Percentiles rank a stretch among this genome's conserved stretches.
phyloP scores from a whole-genome alignment of 2,329 filamentous ascomycete species.

The Leptosphaerulina australis region DNA sequence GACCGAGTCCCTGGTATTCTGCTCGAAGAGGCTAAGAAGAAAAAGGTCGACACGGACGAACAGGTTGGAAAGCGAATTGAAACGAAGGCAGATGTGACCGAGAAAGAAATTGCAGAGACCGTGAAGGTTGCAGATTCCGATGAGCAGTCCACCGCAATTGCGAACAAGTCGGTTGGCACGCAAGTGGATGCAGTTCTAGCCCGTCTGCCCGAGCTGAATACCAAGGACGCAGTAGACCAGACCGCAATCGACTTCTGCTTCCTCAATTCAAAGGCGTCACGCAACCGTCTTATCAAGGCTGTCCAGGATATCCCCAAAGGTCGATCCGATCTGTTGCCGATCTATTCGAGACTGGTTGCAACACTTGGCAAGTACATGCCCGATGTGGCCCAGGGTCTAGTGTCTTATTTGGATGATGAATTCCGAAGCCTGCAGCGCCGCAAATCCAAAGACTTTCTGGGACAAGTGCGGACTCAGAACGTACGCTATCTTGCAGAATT shows the following conservation, averaged over 20 bases:
- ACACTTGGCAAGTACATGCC: constrained; percentile 93
- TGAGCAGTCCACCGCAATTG: constrained; percentile 90
- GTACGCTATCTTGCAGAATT: constrained; percentile 97
- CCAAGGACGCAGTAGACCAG: constrained; percentile 89
- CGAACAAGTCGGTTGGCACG: constrained; percentile 95
- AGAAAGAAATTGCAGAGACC: constrained; percentile 50
- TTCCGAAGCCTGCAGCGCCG: constrained; percentile 95
- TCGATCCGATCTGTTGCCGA: constrained; percentile 84
- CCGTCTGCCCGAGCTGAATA: constrained; percentile 87
- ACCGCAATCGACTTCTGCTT: constrained; percentile 97
- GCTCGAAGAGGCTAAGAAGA: constrained; percentile 93
- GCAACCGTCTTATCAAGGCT: constrained; percentile 90
- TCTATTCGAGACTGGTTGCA: constrained; percentile 90
- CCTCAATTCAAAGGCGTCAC: constrained; percentile 95
- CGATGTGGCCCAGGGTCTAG: constrained; percentile 89
- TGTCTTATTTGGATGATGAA: constrained; percentile 92
- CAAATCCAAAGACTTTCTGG: constrained; percentile 96
- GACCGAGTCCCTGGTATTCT: constrained; percentile 94
- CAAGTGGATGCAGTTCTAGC: constrained; percentile 91
- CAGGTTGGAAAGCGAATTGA: constrained; percentile 75
- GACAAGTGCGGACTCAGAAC: constrained; percentile 90
- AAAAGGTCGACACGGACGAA: constrained; percentile 82
- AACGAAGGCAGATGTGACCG: constrained; percentile 51
- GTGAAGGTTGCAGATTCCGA: constrained; percentile 66
- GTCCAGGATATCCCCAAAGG: constrained; percentile 95